Percentiles rank a stretch among this genome's conserved stretches.
phyloP scores from a whole-genome alignment of 176 grass and related monocot genomes.

The Cenchrus americanus region DNA sequence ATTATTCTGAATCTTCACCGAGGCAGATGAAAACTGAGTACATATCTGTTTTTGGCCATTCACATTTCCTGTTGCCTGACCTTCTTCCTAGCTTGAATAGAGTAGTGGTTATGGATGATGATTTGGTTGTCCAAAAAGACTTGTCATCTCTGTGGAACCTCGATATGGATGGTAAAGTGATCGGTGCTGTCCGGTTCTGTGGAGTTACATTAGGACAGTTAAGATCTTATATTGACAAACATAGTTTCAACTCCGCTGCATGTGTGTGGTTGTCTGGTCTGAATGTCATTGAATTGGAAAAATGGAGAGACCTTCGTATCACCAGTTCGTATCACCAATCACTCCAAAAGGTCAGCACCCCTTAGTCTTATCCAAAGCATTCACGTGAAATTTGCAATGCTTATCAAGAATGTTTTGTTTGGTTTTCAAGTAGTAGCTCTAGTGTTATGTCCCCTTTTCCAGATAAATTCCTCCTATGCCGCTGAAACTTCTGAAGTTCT shows the following conservation, averaged over 20 bases:
- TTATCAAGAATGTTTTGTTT: background rate
- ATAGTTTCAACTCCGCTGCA: slow-evolving; percentile 48
- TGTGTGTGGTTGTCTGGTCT: slow-evolving; percentile 81
- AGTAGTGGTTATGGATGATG: slow-evolving; percentile 77
- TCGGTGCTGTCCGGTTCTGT: slow-evolving; percentile 64
- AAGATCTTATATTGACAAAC: slow-evolving; percentile 52
- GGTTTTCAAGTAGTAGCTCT: background rate
- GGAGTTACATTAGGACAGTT: slow-evolving; percentile 47
- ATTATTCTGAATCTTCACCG: slow-evolving; percentile 42
- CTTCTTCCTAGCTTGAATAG: slow-evolving; percentile 77
- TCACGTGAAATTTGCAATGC: background rate
- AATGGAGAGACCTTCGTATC: slow-evolving; percentile 72
- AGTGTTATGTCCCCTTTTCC: background rate
- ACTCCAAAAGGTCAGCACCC: slow-evolving; percentile 62
- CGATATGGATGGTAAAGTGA: slow-evolving; percentile 67
- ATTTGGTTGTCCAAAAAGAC: slow-evolving; percentile 83
- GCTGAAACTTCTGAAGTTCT: background rate
- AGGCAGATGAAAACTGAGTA: slow-evolving; percentile 73
- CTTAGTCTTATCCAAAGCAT: background rate
- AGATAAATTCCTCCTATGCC: background rate
- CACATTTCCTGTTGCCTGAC: slow-evolving; percentile 78
- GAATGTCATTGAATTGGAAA: slow-evolving; percentile 77
- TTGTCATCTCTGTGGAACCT: slow-evolving; percentile 75
- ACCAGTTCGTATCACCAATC: slow-evolving; percentile 43
- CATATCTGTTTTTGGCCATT: slow-evolving; percentile 80